Conservation (phyloP, 2,329 filamentous ascomycete species). For the Pyrenophora teres region DNA sequence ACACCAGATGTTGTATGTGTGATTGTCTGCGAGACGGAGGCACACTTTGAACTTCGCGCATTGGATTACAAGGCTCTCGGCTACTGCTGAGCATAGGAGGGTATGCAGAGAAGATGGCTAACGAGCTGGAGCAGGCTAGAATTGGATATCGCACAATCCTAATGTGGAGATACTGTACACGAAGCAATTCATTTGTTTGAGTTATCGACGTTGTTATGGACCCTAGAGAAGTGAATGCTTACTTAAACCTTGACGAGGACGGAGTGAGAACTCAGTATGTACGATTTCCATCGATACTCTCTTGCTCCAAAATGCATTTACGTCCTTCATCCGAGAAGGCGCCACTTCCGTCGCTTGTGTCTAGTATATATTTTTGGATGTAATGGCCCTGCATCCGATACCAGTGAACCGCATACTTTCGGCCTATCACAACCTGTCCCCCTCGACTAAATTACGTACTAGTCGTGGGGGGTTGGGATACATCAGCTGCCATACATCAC, state of each 20-base stretch:
- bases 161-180: too few relatives aligned
- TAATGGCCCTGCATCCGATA: not conserved
- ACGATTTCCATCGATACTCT: too few relatives aligned
- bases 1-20: too few relatives aligned
- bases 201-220: not conserved
- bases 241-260: not conserved
- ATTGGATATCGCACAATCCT: not conserved
- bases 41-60: too few relatives aligned
- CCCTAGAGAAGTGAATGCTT: not conserved
- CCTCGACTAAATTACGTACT: constrained; percentile 11
- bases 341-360: not conserved
- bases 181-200: too few relatives aligned
- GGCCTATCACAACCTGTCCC: not conserved
- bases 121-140: not conserved
- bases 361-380: not conserved
- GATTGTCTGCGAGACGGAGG: too few relatives aligned
- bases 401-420: not conserved
- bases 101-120: not conserved
- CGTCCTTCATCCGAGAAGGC: too few relatives aligned
- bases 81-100: not conserved
- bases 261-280: too few relatives aligned
- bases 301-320: not conserved
- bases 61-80: not conserved
- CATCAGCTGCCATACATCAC: constrained; percentile 58
- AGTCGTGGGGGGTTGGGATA: constrained; percentile 53